phyloP scores from a whole-genome alignment of 2,329 filamentous ascomycete species.

The Diaporthe batatas region DNA sequence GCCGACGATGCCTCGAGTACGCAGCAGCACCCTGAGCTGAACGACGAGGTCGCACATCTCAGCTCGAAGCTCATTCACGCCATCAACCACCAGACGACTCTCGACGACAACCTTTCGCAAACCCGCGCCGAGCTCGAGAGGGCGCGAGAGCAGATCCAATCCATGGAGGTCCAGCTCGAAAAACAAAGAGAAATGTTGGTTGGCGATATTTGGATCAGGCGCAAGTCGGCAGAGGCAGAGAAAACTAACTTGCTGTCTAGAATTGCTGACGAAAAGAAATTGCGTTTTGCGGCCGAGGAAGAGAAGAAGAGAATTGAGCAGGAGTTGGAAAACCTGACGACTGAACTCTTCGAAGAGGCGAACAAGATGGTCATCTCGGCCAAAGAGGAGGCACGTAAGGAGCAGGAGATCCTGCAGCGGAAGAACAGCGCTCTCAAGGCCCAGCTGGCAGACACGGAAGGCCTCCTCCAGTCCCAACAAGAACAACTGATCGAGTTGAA shows the following conservation, averaged over 20 bases:
- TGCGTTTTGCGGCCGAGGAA: constrained; percentile 75
- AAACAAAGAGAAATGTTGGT: constrained; percentile 79
- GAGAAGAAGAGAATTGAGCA: constrained; percentile 92
- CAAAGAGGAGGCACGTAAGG: constrained; percentile 87
- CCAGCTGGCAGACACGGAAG: constrained; percentile 89
- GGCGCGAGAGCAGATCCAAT: constrained; percentile 74
- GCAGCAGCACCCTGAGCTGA: constrained; percentile 67
- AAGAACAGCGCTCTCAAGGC: constrained; percentile 89
- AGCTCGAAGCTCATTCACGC: constrained; percentile 97
- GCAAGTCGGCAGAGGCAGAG: constrained; percentile 80
- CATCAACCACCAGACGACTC: constrained; percentile 93
- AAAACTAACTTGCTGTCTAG: constrained; percentile 70
- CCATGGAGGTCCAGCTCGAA: constrained; percentile 75
- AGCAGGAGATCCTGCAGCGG: constrained; percentile 83
- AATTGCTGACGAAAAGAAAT: constrained; percentile 74
- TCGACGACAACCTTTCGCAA: constrained; percentile 88
- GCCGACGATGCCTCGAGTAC: constrained; percentile 52
- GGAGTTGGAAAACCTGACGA: constrained; percentile 90
- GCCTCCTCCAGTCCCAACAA: constrained; percentile 87
- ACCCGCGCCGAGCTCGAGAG: constrained; percentile 86
- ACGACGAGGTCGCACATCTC: constrained; percentile 85
- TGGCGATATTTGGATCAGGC: constrained; percentile 81
- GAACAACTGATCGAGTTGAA: constrained; percentile 95
- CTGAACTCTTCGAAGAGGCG: constrained; percentile 96
- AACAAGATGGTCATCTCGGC: constrained; percentile 98